Evolutionary conservation across 2,329 filamentous ascomycete species (phyloP), one percentile per base, ranked within the genome.

Genomic region (Botrytis squamosa): DNA sequence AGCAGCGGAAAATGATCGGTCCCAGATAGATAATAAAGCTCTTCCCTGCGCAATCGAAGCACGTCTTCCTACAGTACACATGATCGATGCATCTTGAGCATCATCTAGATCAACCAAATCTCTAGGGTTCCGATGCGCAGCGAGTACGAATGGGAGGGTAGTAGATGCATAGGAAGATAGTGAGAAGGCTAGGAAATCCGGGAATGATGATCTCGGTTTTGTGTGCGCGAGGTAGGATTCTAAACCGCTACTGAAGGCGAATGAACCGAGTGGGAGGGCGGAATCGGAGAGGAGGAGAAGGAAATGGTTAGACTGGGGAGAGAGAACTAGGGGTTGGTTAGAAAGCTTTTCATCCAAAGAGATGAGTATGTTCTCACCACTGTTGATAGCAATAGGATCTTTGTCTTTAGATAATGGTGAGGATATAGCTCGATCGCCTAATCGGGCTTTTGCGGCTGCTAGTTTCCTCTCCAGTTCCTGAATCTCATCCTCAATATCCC

Each of bases 161-260:
- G 92, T 92, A 68, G 88, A 88, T 55, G 92, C 91, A 80, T 93
- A 89, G 14, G 92, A 92, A 10, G 88, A 87, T 9, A 95, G 83
- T 4, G 92, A 94, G 36, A 93, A 84, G 18, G 88, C 86, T 25
- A 96, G 86, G 83, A 96, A 96, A 64, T 84, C 83, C 62, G 88
- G 80, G 82, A 94, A 92, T 36, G 86, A 85, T 33, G 83, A 80
- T 29, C 85, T 75, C 59, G 81, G 82, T 75, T 82, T 84, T 77
- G 85, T 85, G 84, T 96, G 93, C 5, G 91, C 91, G 29, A 95
- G 89, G 82, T 92, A 95, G 59, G 93, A 95, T 83, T 96, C 93
- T 25, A 96, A 87, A 4, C 93, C 93, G 77, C 89, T 92, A 84
- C 90, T 93, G 84, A 95, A 96, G 79, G 93, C 93, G 83, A 96